Evolutionary conservation across 345 rosid species (phyloP).

Genomic region (Lagerstroemia speciosa): DNA sequence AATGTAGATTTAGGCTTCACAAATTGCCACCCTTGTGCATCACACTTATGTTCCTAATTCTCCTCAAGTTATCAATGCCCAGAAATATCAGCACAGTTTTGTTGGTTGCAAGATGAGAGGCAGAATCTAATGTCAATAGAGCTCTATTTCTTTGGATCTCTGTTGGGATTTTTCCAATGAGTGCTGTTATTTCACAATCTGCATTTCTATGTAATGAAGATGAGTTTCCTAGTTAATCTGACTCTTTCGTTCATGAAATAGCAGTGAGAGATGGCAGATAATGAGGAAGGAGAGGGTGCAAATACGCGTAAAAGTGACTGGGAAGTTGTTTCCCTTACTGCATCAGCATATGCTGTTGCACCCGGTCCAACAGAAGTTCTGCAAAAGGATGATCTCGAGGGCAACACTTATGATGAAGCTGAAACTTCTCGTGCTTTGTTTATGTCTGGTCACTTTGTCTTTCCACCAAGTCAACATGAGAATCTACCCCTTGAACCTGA

Average conservation of each 20-base stretch:
- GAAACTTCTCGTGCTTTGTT: conserved; percentile 60
- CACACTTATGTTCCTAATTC: too few relatives aligned
- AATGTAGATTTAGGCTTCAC: too few relatives aligned
- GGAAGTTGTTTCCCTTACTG: conserved; percentile 94
- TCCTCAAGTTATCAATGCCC: too few relatives aligned
- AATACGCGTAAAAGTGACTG: conserved; percentile 62
- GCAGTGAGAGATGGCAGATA: conserved; percentile 37
- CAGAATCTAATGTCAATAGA: background rate
- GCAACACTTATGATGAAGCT: conserved; percentile 24
- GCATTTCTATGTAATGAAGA: background rate
- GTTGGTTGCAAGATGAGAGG: background rate
- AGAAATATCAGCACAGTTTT: background rate
- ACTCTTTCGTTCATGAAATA: background rate
- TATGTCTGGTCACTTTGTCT: conserved; percentile 79
- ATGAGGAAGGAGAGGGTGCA: conserved; percentile 41
- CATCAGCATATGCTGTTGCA: conserved; percentile 85
- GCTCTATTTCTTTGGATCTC: background rate
- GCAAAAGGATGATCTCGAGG: conserved; percentile 24
- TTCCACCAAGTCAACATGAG: conserved; percentile 86
- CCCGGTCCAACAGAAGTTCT: conserved; percentile 58
- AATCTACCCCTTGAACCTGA: conserved; percentile 50
- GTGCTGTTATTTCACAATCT: background rate
- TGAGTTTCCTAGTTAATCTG: background rate
- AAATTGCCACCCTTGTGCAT: too few relatives aligned
- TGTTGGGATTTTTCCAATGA: background rate